A percentile compares a stretch with the other conserved stretches of the same genome.
Conservation (phyloP, 2,329 filamentous ascomycete genomes). For the Laburnicola sp. region DNA sequence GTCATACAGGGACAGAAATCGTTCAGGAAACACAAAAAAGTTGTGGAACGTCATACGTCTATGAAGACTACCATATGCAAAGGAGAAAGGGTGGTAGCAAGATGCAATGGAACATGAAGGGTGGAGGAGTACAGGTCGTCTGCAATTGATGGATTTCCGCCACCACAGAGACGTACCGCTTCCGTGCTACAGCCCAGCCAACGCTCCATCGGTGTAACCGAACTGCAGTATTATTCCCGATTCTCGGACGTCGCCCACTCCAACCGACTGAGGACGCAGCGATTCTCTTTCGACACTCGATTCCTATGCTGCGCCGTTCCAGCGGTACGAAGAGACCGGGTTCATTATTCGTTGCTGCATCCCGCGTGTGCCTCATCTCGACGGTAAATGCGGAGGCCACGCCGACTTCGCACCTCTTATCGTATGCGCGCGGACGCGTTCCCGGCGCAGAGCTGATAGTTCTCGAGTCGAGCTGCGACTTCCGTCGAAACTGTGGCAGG, state of each 20-base stretch:
- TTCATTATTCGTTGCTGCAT: background rate
- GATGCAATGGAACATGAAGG: background rate
- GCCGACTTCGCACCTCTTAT: conserved; percentile 4
- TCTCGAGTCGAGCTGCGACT: conserved; percentile 4
- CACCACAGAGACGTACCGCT: conserved; percentile 7
- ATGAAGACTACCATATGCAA: background rate
- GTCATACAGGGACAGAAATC: background rate
- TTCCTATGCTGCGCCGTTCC: background rate
- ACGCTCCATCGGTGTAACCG: conserved; percentile 9
- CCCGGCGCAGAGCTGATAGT: conserved; percentile 1
- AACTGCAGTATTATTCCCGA: conserved; percentile 5
- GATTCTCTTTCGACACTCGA: background rate
- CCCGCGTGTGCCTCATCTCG: conserved; percentile 10
- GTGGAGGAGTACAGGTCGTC: background rate
- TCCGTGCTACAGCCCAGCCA: conserved; percentile 6
- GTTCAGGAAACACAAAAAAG: background rate
- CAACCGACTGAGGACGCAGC: background rate
- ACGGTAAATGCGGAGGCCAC: background rate
- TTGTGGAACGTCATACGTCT: background rate
- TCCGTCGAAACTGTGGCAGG: conserved; percentile 20
- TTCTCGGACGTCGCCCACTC: conserved; percentile 2
- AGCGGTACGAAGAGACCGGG: background rate
- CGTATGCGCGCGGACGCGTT: conserved; percentile 9
- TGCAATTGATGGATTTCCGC: conserved; percentile 7
- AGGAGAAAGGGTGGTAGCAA: background rate